These are phyloP conservation scores for Pseudomicrostroma phylloplanum DNA, from an alignment of 1,284 basidiomycete species.

Conservation along the genomic window DNA sequence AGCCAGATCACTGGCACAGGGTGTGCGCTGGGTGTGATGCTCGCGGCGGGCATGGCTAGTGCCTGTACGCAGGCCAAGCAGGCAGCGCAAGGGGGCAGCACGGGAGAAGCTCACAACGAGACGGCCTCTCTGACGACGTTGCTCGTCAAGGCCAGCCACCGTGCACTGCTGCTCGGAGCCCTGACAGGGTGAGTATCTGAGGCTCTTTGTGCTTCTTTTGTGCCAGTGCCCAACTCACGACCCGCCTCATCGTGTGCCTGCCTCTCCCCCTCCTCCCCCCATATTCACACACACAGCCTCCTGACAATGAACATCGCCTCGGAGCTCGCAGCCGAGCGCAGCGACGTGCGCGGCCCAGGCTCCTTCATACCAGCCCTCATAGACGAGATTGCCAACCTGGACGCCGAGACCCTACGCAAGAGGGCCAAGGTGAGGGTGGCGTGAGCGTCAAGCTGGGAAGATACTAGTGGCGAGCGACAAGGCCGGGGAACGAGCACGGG, in stretches of 20 bases:
- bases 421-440: constrained; percentile 55
- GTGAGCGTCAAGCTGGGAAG: too few relatives aligned
- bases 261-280: too few relatives aligned
- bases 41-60: constrained; percentile 67
- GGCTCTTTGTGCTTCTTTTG: too few relatives aligned
- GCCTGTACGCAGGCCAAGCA: constrained; percentile 53
- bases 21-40: constrained; percentile 73
- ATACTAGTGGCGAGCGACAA: too few relatives aligned
- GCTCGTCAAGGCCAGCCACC: constrained; percentile 22
- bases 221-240: too few relatives aligned
- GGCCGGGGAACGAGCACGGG: too few relatives aligned
- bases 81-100: not conserved
- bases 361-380: constrained; percentile 81
- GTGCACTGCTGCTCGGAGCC: constrained; percentile 35
- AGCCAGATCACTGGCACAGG: constrained; percentile 81
- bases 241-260: too few relatives aligned
- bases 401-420: constrained; percentile 57
- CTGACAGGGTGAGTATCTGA: constrained; percentile 16
- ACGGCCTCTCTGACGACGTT: constrained; percentile 17
- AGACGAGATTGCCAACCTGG: constrained; percentile 60
- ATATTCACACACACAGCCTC: constrained; percentile 44
- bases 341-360: constrained; percentile 72
- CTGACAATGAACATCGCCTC: constrained; percentile 76
- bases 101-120: not conserved
- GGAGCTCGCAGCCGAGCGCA: constrained; percentile 66